Conservation (phyloP, 352 stramenopile species). For the Phytophthora melonis region DNA sequence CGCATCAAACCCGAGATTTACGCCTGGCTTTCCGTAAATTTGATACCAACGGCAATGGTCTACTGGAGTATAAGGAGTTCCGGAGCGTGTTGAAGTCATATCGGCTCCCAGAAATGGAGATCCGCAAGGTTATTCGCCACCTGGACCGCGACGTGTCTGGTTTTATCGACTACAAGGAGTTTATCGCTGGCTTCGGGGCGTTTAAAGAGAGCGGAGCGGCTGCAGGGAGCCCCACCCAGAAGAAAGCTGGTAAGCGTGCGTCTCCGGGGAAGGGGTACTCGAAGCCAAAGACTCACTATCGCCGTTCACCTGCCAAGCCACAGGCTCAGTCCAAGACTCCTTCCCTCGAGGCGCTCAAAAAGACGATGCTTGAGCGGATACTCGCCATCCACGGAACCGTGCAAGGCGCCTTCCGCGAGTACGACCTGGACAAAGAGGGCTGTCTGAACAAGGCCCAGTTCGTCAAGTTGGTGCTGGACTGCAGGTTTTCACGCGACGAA, state of each 20-base stretch:
- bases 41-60: conserved; percentile 71
- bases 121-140: conserved; percentile 78
- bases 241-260: conserved; percentile 25
- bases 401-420: conserved; percentile 61
- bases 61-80: conserved; percentile 79
- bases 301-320: conserved; percentile 22
- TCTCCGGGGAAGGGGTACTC: conserved; percentile 13
- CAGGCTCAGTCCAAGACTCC: conserved; percentile 28
- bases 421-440: conserved; percentile 54
- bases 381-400: conserved; percentile 53
- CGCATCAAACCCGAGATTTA: conserved; percentile 63
- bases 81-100: conserved; percentile 69
- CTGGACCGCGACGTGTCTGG: conserved; percentile 70
- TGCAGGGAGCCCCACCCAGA: conserved; percentile 22
- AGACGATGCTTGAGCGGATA: conserved; percentile 53
- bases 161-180: conserved; percentile 81
- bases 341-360: conserved; percentile 54
- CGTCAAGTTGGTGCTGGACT: conserved; percentile 50
- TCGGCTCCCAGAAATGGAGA: conserved; percentile 68
- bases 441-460: conserved; percentile 54
- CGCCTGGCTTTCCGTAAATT: conserved; percentile 72
- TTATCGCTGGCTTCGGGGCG: conserved; percentile 57
- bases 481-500: conserved; percentile 43
- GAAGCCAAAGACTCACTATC: conserved; percentile 23
- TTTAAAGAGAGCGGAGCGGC: conserved; percentile 34